Conservation (phyloP, 768 basidiomycete species). For the Pleurotus tuber-regium region DNA sequence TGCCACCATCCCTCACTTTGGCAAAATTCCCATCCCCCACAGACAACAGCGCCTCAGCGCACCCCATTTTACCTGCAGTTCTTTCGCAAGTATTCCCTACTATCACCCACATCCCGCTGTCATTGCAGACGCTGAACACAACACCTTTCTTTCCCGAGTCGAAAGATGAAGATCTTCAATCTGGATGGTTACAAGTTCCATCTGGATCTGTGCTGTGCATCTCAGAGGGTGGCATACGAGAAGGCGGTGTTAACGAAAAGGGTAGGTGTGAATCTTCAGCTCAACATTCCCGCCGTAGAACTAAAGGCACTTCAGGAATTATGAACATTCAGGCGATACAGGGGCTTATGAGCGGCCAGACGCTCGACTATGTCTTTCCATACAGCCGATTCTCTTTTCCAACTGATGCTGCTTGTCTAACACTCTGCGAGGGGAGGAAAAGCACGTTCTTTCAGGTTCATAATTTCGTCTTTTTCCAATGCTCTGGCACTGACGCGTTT, state of each 20-base stretch:
- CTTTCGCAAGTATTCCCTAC: slow-evolving; percentile 61
- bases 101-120: slow-evolving; percentile 53
- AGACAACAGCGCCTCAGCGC: slow-evolving; percentile 16
- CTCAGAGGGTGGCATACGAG: slow-evolving; percentile 64
- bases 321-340: slow-evolving; percentile 63
- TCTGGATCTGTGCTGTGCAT: slow-evolving; percentile 56
- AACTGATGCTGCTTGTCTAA: slow-evolving; percentile 68
- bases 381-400: slow-evolving; percentile 71
- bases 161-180: slow-evolving; percentile 67
- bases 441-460: slow-evolving; percentile 72
- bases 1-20: slow-evolving; percentile 65
- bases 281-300: not conserved
- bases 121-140: slow-evolving; percentile 60
- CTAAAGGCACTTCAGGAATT: slow-evolving; percentile 41
- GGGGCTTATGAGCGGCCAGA: slow-evolving; percentile 61
- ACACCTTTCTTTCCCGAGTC: slow-evolving; percentile 61
- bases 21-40: slow-evolving; percentile 56
- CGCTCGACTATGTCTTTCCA: slow-evolving; percentile 72
- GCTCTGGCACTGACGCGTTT: slow-evolving; percentile 1
- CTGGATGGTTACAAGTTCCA: slow-evolving; percentile 74
- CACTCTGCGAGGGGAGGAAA: slow-evolving; percentile 61
- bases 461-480: not conserved
- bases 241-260: slow-evolving; percentile 62
- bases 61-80: slow-evolving; percentile 51
- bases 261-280: slow-evolving; percentile 31